Evolutionary conservation across 164 flowering plant genomes (phyloP), one percentile per base, ranked within the genome.

Genomic region (Kingdonia uniflora): DNA sequence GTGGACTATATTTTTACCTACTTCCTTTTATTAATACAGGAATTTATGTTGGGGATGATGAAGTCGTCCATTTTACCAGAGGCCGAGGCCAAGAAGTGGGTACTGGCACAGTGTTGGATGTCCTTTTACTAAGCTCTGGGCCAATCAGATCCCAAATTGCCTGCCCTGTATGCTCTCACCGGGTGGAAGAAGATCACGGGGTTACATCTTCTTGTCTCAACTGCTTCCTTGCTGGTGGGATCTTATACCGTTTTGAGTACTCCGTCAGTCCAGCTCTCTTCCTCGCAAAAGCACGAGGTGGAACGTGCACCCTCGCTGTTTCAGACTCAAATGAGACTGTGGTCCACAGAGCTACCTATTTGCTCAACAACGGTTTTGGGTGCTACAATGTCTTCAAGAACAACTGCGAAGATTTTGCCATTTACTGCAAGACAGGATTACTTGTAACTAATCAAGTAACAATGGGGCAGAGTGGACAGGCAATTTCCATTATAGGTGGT

Each of bases 21-120:
- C 14, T 19, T 20, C 19, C 39, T 12, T 29, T 22, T 8, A 17
- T 21, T 8, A 29, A 29, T 19, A 15, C 65, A 85, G 90, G 95
- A 14, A 85, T 85, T 60, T 87, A 81, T 52, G 59, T 85, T 51
- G 98, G 95, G 11, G 78, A 91, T 51, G 67, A 80, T 59, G 81
- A 66, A 58, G 96, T 91, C 56, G 68, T 91, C 60, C 92, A 91
- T 58, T 91, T 91, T 71, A 87, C 96, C 8, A 74, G 96, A 65
- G 80, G 74, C 12, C 79, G 89, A 55, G 71, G 71, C 20, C 84
- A 80, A 62, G 96, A 91, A 74, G 86, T 87, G 19, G 95, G 92
- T 24, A 87, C 95, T 0, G 95, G 98, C 5, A 91, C 96, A 0
- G 71, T 76, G 26, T 55, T 91, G 26, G 98, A 91, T 71, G 15